Conservation (phyloP, 129 eudicot species). For the Arctium lappa region DNA sequence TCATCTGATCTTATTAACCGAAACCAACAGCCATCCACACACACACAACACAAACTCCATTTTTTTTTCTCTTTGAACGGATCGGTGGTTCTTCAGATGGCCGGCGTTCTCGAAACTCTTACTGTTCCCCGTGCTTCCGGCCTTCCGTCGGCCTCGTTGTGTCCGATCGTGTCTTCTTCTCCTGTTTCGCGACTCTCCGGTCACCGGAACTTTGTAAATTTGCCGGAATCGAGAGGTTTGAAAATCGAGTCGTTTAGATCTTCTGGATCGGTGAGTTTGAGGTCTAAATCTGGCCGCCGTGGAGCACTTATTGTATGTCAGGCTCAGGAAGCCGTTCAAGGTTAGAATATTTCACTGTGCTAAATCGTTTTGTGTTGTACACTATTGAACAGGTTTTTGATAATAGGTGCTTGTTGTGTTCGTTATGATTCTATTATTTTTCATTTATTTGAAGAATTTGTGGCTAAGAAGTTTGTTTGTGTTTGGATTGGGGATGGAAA, state of each 20-base stretch:
- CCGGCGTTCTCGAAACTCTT: constrained; percentile 54
- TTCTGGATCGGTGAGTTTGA: constrained; percentile 30
- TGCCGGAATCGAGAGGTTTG: constrained; percentile 51
- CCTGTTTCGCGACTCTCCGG: constrained; percentile 26
- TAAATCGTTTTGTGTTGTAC: not conserved
- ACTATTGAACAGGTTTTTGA: not conserved
- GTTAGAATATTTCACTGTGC: constrained; percentile 23
- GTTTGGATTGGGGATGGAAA: not conserved
- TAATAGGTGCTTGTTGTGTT: not conserved
- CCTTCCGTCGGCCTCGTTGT: constrained; percentile 38
- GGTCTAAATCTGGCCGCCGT: constrained; percentile 36
- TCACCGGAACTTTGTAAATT: constrained; percentile 29
- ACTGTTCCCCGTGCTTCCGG: constrained; percentile 56
- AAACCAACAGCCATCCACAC: constrained; percentile 19
- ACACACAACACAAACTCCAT: constrained; percentile 10
- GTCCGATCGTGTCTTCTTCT: constrained; percentile 38
- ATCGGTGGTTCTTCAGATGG: constrained; percentile 35
- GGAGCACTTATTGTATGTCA: constrained; percentile 54
- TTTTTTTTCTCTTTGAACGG: not conserved
- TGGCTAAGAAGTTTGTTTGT: not conserved
- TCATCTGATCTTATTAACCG: constrained; percentile 23
- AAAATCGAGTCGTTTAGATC: constrained; percentile 44
- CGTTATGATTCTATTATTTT: not conserved
- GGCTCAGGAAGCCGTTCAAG: constrained; percentile 72
- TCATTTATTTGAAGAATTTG: not conserved